phyloP scores from a whole-genome alignment of 306 rosid species.

The Trichosanthes truncata region DNA sequence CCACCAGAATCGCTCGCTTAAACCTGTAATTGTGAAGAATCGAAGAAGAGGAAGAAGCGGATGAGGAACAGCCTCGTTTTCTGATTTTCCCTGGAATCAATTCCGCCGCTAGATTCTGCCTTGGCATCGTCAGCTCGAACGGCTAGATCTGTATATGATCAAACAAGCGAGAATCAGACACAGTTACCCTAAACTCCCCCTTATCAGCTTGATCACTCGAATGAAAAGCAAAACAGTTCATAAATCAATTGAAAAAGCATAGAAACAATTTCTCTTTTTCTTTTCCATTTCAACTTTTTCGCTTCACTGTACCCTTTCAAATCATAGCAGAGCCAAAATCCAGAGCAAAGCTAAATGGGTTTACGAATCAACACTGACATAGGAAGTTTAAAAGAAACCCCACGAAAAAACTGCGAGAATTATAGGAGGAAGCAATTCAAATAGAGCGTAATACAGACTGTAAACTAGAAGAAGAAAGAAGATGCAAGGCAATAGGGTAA shows the following conservation, averaged over 20 bases:
- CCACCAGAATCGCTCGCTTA: conserved; percentile 78
- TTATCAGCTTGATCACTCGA: background rate
- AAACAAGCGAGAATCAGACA: background rate
- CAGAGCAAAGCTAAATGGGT: background rate
- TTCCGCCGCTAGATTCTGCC: conserved; percentile 51
- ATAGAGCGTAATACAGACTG: conserved; percentile 27
- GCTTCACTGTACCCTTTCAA: background rate
- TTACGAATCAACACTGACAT: background rate
- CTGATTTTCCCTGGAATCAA: conserved; percentile 83
- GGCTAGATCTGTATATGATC: conserved; percentile 3
- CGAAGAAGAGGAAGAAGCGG: conserved; percentile 88
- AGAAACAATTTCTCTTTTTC: background rate
- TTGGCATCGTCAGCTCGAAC: conserved; percentile 39
- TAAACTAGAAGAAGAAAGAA: conserved; percentile 3
- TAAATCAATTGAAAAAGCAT: background rate
- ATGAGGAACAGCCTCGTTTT: conserved; percentile 90
- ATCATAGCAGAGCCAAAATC: conserved; percentile 9
- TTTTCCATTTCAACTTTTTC: background rate
- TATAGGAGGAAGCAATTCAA: conserved; percentile 16
- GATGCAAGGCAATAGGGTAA: conserved; percentile 2
- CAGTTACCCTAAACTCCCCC: background rate
- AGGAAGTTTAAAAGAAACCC: conserved; percentile 6
- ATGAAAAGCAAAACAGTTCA: background rate
- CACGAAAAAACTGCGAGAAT: conserved; percentile 1
- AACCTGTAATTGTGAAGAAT: conserved; percentile 73